Evolutionary conservation across 1,284 basidiomycete genomes (phyloP).

Genomic region (Ustilago esculenta): DNA sequence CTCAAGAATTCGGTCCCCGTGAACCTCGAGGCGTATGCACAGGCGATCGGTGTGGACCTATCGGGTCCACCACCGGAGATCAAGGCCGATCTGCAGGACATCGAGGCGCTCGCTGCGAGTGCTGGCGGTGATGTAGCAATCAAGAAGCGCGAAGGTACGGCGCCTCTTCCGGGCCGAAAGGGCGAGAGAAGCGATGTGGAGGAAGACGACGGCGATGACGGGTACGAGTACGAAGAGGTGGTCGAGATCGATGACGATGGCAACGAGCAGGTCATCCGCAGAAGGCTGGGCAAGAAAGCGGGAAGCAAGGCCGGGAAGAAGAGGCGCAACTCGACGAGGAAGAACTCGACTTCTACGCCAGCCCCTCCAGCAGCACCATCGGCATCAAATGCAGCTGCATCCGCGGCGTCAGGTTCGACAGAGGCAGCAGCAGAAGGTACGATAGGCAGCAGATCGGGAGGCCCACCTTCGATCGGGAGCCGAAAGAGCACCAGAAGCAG

Average conservation of each 20-base stretch:
- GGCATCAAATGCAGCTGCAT: not conserved
- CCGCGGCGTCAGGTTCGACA: too few species aligned
- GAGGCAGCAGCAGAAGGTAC: not conserved
- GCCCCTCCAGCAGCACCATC: constrained; percentile 5
- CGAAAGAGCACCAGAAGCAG: constrained; percentile 20
- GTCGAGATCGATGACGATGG: constrained; percentile 53
- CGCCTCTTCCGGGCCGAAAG: constrained; percentile 18
- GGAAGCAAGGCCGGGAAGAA: constrained; percentile 25
- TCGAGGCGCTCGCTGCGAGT: constrained; percentile 10
- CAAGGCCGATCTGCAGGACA: constrained; percentile 40
- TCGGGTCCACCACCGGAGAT: constrained; percentile 63
- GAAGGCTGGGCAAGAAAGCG: constrained; percentile 37
- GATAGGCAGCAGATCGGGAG: constrained; percentile 3
- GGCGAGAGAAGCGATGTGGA: constrained; percentile 40
- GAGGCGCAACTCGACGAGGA: constrained; percentile 22
- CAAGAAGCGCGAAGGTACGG: constrained; percentile 37
- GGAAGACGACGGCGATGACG: constrained; percentile 40
- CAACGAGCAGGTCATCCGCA: constrained; percentile 39
- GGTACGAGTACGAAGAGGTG: constrained; percentile 49
- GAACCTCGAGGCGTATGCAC: constrained; percentile 62
- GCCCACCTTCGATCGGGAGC: constrained; percentile 27
- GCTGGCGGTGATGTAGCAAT: constrained; percentile 9
- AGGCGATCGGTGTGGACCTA: constrained; percentile 60
- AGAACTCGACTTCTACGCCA: constrained; percentile 19
- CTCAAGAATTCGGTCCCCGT: constrained; percentile 57